Base-by-base conservation (phyloP, 2,329 filamentous ascomycete genomes). In the Calonectria ilicicola region DNA sequence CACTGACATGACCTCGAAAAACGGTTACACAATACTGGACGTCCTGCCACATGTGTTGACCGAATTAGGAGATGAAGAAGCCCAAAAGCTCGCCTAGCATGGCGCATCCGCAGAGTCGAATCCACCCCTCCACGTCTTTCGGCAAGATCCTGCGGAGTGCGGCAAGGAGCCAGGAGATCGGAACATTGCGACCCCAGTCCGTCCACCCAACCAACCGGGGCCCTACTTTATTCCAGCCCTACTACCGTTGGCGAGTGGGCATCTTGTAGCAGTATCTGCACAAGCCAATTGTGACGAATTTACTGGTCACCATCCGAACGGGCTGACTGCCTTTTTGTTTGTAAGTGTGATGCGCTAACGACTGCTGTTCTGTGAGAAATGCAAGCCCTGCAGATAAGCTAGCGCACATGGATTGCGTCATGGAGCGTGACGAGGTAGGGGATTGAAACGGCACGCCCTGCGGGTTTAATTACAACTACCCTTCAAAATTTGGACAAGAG, bases 71-170 rank as follows among this genome's bases (percentile, higher is more conserved):
- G 23, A 12, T 47, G 44, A 2, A 23, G 14, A 23, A 12, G 14
- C 14, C 49, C 19, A 53, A 19, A 32, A 19, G 19, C 27, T 29
- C 49, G 32, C 32, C 32, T 10, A 14, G 32, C 32, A 35, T 14
- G 14, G 26, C 26, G 23, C 27, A 32, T 19, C 5, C 27, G 49
- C 14, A 12, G 58, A 17, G 38, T 63, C 40, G 58, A 46, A 46
- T n/a, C 58, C 26, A 63, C 58, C 58, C 19, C 58, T 29, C 58
- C 38, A 63, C 44, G 23, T 27, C 3, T 44, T 46, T 46, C 58
- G 40, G 58, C 58, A 63, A 63, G 58, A 63, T 63, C 58, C 23
- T 63, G 58, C 40, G 38, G 58, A 62, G 38, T 42, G 23, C 26
- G 17, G 23, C 27, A 53, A 8, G 26, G 49, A 51, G 42, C 29